Evolutionary conservation across 1,284 basidiomycete genomes (phyloP), one percentile per base, ranked within the genome.

Genomic region (Earliella scabrosa): DNA sequence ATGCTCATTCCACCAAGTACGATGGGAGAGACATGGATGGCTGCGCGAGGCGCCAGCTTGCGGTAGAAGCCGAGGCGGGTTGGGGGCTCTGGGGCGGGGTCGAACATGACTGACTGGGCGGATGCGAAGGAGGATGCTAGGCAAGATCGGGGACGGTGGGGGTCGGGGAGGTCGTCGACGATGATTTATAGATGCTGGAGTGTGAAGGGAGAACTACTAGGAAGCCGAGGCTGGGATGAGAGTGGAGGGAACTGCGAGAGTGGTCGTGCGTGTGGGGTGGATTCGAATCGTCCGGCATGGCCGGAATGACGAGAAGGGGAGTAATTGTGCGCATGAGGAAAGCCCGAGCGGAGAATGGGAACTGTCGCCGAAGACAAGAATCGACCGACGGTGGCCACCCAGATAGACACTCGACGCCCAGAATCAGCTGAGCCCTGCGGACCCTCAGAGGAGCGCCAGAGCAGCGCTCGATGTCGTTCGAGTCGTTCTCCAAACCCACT

Each of bases 1-100:
- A 85, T 74, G 66, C 71, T 81, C 79, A 82, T 78, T 1, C 68
- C 82, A 11, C 84, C 84, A n/a, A 86, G 74, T 26, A 70, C 77
- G 34, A 45, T 38, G 31, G 44, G 60, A 31, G 51, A 58, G 32
- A 56, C 58, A 29, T 50, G 50, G 10, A 60, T 36, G 6, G 24
- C 50, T 5, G 58, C 58, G 39, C 24, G 46, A 3, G 54, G 50
- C 4, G 54, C 41, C 36, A 60, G 53, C 54, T 56, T 35, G 23
- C 58, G 58, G 51, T 60, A 50, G 54, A 29, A 40, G 41, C 52
- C 57, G 13, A 59, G 57, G 4, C 26, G 41, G 20, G 56, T 58
- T 16, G 58, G 34, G 14, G 56, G 56, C 32, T 44, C 51, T 6
- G 56, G 47, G 16, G 56, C 35, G 8, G 46, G 41, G 23, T 20